phyloP scores from a whole-genome alignment of 2,329 filamentous ascomycete genomes.

The Epichloe glyceriae region DNA sequence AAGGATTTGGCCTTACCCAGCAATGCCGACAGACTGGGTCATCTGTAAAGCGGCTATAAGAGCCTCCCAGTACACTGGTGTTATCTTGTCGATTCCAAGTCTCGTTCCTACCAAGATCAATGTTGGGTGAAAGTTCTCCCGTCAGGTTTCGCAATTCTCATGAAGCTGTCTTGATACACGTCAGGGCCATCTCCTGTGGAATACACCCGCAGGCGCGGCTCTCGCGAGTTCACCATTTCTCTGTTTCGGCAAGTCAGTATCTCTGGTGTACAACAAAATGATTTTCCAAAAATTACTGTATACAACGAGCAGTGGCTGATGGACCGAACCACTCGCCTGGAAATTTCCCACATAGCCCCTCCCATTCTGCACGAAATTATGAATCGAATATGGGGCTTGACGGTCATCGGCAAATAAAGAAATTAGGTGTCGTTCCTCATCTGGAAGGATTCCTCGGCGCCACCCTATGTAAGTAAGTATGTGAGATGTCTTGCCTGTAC shows the following conservation, averaged over 20 bases:
- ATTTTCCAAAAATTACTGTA: slow-evolving; percentile 51
- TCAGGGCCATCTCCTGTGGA: slow-evolving; percentile 82
- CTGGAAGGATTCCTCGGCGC: slow-evolving; percentile 47
- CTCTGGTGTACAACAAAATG: background rate
- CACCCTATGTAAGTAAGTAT: slow-evolving; percentile 41
- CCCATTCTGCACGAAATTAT: slow-evolving; percentile 88
- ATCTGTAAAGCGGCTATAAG: slow-evolving; percentile 74
- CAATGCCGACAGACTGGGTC: slow-evolving; percentile 88
- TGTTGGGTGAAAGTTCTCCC: slow-evolving; percentile 64
- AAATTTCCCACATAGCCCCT: slow-evolving; percentile 77
- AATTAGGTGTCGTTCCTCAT: slow-evolving; percentile 58
- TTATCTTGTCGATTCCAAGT: slow-evolving; percentile 87
- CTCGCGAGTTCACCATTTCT: slow-evolving; percentile 57
- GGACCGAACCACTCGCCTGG: slow-evolving; percentile 98
- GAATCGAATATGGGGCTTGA: slow-evolving; percentile 81
- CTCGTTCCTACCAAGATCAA: slow-evolving; percentile 80
- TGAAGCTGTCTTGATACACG: slow-evolving; percentile 82
- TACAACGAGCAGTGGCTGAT: slow-evolving; percentile 88
- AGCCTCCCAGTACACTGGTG: slow-evolving; percentile 90
- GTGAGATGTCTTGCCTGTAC: background rate
- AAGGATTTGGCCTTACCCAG: slow-evolving; percentile 49
- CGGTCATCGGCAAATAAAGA: slow-evolving; percentile 80
- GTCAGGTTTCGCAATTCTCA: slow-evolving; percentile 58
- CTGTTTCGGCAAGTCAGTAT: slow-evolving; percentile 28
- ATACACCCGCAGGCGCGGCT: slow-evolving; percentile 63